A percentile compares a stretch with the other conserved stretches of the same genome.
These are phyloP conservation scores for Apiotrichum laibachii DNA, from an alignment of 1,284 basidiomycete species.

Conservation along the genomic window DNA sequence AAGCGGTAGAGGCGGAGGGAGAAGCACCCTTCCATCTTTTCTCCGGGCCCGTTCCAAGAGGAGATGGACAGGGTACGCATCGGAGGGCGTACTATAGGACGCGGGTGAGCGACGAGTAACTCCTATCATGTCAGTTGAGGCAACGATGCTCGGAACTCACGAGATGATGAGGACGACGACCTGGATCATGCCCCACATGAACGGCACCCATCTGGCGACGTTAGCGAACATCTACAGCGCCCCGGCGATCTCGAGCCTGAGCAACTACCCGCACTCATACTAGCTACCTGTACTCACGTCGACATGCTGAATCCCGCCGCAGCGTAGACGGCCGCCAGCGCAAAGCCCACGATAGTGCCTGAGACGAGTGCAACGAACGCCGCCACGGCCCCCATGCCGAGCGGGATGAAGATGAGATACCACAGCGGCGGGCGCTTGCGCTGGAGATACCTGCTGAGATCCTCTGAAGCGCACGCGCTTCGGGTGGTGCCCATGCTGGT, in stretches of 20 bases:
- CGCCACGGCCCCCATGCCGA: slow-evolving; percentile 50
- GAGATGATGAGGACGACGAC: slow-evolving; percentile 63
- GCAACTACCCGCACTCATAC: too few relatives aligned
- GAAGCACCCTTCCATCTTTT: too few relatives aligned
- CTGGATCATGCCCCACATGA: slow-evolving; percentile 69
- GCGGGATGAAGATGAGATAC: slow-evolving; percentile 37
- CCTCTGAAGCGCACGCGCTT: not conserved
- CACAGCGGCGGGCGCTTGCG: slow-evolving; percentile 40
- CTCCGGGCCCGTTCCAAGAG: too few relatives aligned
- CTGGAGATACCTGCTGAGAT: slow-evolving; percentile 1
- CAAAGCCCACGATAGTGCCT: slow-evolving; percentile 68
- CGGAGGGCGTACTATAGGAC: slow-evolving; percentile 27
- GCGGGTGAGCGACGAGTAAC: slow-evolving; percentile 44
- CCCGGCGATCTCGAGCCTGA: not conserved
- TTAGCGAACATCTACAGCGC: too few relatives aligned
- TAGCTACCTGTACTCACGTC: slow-evolving; percentile 59
- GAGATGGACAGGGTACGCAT: too few relatives aligned
- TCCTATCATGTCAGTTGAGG: slow-evolving; percentile 21
- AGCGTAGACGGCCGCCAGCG: slow-evolving; percentile 65
- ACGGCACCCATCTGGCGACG: slow-evolving; percentile 78
- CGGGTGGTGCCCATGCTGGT: not conserved
- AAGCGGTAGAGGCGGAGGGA: too few relatives aligned
- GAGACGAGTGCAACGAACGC: slow-evolving; percentile 65
- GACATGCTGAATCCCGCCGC: slow-evolving; percentile 72
- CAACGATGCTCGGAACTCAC: slow-evolving; percentile 21